Percentiles rank a stretch among this genome's conserved stretches.
phyloP scores from a whole-genome alignment of 345 rosid genomes.

The Lumnitzera littorea region DNA sequence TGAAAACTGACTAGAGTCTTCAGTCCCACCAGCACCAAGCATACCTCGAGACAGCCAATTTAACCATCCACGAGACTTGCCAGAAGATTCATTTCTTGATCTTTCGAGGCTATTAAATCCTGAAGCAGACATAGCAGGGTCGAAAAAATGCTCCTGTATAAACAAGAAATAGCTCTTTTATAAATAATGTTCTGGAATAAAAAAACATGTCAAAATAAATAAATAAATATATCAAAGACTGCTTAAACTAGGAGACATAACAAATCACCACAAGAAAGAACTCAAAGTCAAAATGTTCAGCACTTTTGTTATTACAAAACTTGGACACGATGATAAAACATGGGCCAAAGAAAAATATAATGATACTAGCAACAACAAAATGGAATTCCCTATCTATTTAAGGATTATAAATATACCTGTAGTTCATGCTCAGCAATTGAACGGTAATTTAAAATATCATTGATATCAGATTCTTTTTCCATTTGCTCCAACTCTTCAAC shows the following conservation, averaged over 20 bases:
- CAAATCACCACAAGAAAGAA: not conserved
- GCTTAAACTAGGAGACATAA: not conserved
- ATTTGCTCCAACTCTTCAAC: constrained; percentile 72
- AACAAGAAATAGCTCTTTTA: not conserved
- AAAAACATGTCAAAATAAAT: not conserved
- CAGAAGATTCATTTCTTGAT: constrained; percentile 41
- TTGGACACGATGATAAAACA: not conserved
- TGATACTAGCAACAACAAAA: not conserved
- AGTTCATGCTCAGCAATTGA: constrained; percentile 77
- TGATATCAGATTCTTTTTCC: constrained; percentile 81
- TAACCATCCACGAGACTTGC: constrained; percentile 84
- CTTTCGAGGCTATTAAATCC: constrained; percentile 39
- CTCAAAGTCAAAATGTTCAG: not conserved
- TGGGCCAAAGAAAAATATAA: not conserved
- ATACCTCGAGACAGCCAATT: constrained; percentile 96
- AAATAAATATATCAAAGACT: too few relatives aligned
- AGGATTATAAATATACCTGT: constrained; percentile 42
- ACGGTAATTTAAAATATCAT: constrained; percentile 77
- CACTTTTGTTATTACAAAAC: not conserved
- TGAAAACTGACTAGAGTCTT: constrained; percentile 85
- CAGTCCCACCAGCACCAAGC: constrained; percentile 99
- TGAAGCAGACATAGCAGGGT: constrained; percentile 21
- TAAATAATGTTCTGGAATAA: not conserved
- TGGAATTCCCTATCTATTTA: not conserved
- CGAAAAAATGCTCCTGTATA: constrained; percentile 48